Base-by-base conservation (phyloP, 2,329 filamentous ascomycete genomes). In the Daldinia eschscholtzii region DNA sequence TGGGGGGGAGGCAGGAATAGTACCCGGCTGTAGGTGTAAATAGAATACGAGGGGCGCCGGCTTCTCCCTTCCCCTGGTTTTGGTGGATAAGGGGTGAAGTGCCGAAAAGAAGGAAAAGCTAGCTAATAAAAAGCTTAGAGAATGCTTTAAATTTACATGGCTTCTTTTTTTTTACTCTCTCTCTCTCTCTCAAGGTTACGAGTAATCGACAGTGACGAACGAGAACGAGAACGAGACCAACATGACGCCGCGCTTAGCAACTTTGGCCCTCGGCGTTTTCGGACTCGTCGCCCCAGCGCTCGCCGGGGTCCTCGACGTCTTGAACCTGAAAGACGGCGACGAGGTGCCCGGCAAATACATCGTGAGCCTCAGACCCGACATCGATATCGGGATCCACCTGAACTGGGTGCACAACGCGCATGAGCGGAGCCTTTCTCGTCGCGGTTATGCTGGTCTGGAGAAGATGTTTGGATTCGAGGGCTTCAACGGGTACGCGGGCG, bases 321-420 rank as follows among this genome's bases (percentile, higher is more conserved):
- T 60, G 12, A 57, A 57, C 10, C 50, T 71, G 18, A 37, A 65
- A 18, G 64, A 66, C 18, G 53, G 56, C 52, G 67, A 70, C 26
- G 9, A 64, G 9, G 6, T 72, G 1, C 67, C 70, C 44, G 61
- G 64, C 15, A 62, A 56, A 30, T 72, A 67, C 33, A 70, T 72
- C 52, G 57, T 70, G 15, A 70, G 62, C 58, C 64, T 72, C 33
- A 70, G 64, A 59, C 67, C 70, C 3, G 57, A 53, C 37, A 52
- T 60, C 4, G 60, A 67, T 7, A 15, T 62, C 10, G 44, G 35
- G 15, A 1, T 13, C n/a, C 70, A 72, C 50, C 30, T 72, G n/a
- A 18, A 23, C 15, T 68, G 67, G 70, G 57, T 70, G 12, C 55
- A 28, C 56, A 42, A 41, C 59, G 46, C 33, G 46, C 46, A 28